Evolutionary conservation across 139 green algal species (phyloP).

Genomic region (Volvox reticuliferus): DNA sequence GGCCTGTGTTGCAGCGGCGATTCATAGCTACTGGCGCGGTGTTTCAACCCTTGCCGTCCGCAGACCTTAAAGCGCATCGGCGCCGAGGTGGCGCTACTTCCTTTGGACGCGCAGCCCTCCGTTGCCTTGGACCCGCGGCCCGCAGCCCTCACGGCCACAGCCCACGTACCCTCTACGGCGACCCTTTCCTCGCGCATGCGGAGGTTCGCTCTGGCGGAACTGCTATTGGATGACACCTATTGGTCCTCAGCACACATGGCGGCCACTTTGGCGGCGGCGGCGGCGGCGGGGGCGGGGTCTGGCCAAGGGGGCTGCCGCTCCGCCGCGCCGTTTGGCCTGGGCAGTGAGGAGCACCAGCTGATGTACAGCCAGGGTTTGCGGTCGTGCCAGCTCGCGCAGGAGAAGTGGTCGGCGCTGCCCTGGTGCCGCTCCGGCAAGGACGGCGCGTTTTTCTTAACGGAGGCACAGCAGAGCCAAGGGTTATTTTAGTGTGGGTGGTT

Average conservation of each 20-base stretch:
- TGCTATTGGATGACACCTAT: conserved; percentile 36
- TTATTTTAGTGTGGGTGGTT: not conserved
- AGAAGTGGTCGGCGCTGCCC: not conserved
- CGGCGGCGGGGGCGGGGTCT: not conserved
- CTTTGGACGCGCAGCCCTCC: not conserved
- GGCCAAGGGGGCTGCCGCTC: not conserved
- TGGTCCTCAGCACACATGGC: conserved; percentile 30
- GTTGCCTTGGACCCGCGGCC: conserved; percentile 4
- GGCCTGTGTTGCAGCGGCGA: not conserved
- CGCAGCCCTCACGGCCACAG: not conserved
- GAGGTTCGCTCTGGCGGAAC: conserved; percentile 2
- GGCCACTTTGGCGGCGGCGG: not conserved
- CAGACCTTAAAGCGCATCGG: not conserved
- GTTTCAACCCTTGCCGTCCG: too few relatives aligned
- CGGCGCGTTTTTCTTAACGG: conserved; percentile 11
- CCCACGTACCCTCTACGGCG: not conserved
- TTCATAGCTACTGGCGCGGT: not conserved
- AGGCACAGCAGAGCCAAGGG: conserved; percentile 11
- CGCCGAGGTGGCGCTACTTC: not conserved
- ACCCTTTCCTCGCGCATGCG: not conserved
- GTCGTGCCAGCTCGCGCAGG: conserved; percentile 20
- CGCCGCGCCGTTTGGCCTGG: not conserved
- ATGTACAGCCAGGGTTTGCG: not conserved
- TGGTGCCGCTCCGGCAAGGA: conserved; percentile 4
- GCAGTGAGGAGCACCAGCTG: not conserved